A percentile compares a stretch with the other conserved stretches of the same genome.
These are phyloP conservation scores for Teratosphaeria zuluensis DNA, from an alignment of 2,329 filamentous ascomycete genomes.

Conservation along the genomic window DNA sequence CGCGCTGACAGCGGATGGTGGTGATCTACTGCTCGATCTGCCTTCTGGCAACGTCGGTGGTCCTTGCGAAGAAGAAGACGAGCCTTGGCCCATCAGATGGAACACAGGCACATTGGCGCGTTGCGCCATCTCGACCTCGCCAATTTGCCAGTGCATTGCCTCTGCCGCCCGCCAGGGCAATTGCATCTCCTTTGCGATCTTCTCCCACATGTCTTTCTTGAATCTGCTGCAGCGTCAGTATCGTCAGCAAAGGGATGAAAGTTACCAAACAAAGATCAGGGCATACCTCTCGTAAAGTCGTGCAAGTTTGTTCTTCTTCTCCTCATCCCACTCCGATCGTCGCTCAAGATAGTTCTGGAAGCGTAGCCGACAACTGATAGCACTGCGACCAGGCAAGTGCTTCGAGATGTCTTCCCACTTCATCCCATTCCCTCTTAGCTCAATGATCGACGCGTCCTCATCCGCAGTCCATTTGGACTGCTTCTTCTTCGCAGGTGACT, in stretches of 20 bases:
- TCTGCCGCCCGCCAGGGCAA: slow-evolving; percentile 93
- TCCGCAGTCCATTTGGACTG: slow-evolving; percentile 95
- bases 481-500: slow-evolving; percentile 78
- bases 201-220: slow-evolving; percentile 96
- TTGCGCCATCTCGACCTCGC: slow-evolving; percentile 85
- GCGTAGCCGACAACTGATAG: slow-evolving; percentile 86
- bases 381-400: slow-evolving; percentile 76
- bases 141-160: slow-evolving; percentile 96
- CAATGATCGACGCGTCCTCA: slow-evolving; percentile 88
- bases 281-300: slow-evolving; percentile 85
- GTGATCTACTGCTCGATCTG: slow-evolving; percentile 18
- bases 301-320: slow-evolving; percentile 93
- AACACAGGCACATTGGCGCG: slow-evolving; percentile 86
- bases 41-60: slow-evolving; percentile 4
- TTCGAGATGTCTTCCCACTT: slow-evolving; percentile 99
- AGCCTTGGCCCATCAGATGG: slow-evolving; percentile 35
- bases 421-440: slow-evolving; percentile 81
- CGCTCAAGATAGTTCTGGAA: slow-evolving; percentile 97
- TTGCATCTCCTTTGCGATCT: slow-evolving; percentile 87
- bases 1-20: slow-evolving; percentile 8
- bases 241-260: background rate
- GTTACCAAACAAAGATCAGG: slow-evolving; percentile 6
- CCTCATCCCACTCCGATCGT: slow-evolving; percentile 90
- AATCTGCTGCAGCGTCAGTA: slow-evolving; percentile 50
- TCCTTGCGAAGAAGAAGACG: slow-evolving; percentile 3